Evolutionary conservation across 805 yeast genomes (phyloP), one percentile per base, ranked within the genome.

Genomic region (Vanderwaltozyma tropicalis): DNA sequence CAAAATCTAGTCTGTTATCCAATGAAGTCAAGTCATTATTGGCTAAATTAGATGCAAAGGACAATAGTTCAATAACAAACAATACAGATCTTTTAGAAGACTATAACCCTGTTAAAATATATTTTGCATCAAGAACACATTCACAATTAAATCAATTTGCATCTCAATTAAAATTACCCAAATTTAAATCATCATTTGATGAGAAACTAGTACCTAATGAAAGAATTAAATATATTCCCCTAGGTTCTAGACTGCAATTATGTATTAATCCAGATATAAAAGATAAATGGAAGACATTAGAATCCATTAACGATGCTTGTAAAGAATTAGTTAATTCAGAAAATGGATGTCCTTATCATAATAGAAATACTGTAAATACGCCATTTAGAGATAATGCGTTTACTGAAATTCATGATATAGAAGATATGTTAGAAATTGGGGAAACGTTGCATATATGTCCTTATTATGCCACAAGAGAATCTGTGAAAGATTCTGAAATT

Each of bases 61-160:
- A n/a, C 24, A 38, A 5, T 55, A 48, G 30, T 47, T 39, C 14
- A 13, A 13, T 28, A 25, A 28, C 32, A 5, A 21, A 28, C 16
- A 21, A 34, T 13, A 11, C 35, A 10, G 27, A 27, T 28, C 13
- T 31, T 27, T 37, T 37, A 22, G 16, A 17, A 10, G 28, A 37
- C 14, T 31, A 22, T n/a, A 59, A 62, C 15, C 59, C 73, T 0
- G 49, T 64, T 1, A 72, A 77, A 46, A 74, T 88, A 1, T 73
- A 61, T 47, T 87, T 78, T 52, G 69, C 94, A 0, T 85, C 96
- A 2, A 66, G 97, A 57, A 88, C 97, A 0, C 96, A 88, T 52
- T 84, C 96, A 0, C 97, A 88, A 54, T 63, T 88, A 32, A 67
- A 68, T 27, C 97, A 88, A 52, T 83, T 88, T 51, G 74, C 86